These are phyloP conservation scores for Phytophthora citricola DNA, from an alignment of 352 stramenopile genomes.

Conservation along the genomic window DNA sequence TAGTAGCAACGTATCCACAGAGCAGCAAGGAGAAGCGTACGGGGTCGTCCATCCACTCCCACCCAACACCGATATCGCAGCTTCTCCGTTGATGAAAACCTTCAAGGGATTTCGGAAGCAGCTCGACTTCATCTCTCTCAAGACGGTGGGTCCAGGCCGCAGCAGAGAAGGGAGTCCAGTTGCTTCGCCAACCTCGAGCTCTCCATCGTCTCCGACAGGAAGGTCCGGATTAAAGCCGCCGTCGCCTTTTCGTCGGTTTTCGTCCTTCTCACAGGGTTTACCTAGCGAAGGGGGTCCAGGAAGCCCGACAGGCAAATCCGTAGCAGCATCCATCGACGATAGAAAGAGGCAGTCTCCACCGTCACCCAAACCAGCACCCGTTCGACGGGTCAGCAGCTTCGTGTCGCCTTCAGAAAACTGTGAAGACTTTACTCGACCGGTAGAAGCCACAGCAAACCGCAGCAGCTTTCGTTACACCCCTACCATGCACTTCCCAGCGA, in stretches of 20 bases:
- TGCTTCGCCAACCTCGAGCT: conserved; percentile 21
- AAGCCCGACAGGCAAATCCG: conserved; percentile 20
- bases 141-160: conserved; percentile 26
- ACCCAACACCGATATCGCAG: conserved; percentile 7
- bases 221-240: conserved; percentile 27
- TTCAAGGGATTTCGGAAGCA: conserved; percentile 74
- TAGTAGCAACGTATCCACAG: conserved; percentile 32
- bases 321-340: conserved; percentile 1
- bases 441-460: conserved; percentile 11
- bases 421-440: conserved; percentile 10
- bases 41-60: conserved; percentile 8
- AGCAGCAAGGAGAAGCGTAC: conserved; percentile 20
- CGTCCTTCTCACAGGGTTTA: conserved; percentile 31
- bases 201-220: conserved; percentile 23
- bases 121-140: conserved; percentile 43
- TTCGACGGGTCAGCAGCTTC: conserved; percentile 27
- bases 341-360: conserved; percentile 14
- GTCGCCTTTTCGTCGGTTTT: conserved; percentile 34
- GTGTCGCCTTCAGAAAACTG: background rate
- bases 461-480: conserved; percentile 18
- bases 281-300: conserved; percentile 1
- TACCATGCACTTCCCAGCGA: background rate
- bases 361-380: conserved; percentile 24
- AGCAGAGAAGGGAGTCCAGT: conserved; percentile 24
- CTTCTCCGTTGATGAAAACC: conserved; percentile 50